Conservation (phyloP, 768 basidiomycete genomes). For the Steccherinum ochraceum region DNA sequence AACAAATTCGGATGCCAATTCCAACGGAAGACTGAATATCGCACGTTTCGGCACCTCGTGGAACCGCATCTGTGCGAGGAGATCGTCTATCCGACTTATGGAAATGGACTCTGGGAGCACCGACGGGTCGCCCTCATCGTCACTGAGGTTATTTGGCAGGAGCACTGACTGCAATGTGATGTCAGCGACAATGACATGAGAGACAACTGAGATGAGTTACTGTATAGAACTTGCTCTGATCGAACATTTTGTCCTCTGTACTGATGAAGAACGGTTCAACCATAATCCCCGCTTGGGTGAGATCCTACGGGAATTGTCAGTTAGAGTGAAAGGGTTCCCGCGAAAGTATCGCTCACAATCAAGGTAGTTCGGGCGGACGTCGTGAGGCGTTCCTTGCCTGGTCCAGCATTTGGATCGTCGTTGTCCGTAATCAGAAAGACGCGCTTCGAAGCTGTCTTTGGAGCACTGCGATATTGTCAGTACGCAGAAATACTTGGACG, state of each 20-base stretch:
- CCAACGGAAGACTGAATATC: slow-evolving; percentile 74
- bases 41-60: slow-evolving; percentile 81
- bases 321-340: background rate
- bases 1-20: slow-evolving; percentile 64
- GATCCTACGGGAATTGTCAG: slow-evolving; percentile 45
- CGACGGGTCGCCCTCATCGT: slow-evolving; percentile 40
- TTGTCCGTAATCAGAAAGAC: slow-evolving; percentile 92
- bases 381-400: slow-evolving; percentile 46
- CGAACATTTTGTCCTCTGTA: slow-evolving; percentile 59
- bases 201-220: slow-evolving; percentile 32
- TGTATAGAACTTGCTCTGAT: slow-evolving; percentile 70
- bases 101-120: slow-evolving; percentile 66
- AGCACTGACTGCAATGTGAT: slow-evolving; percentile 51
- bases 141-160: slow-evolving; percentile 40
- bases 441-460: slow-evolving; percentile 86
- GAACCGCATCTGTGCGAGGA: slow-evolving; percentile 74
- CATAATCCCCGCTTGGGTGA: slow-evolving; percentile 69
- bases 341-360: slow-evolving; percentile 35
- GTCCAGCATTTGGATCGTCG: slow-evolving; percentile 63
- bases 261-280: slow-evolving; percentile 90
- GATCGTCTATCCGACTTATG: slow-evolving; percentile 70
- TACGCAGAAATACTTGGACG: too few species aligned
- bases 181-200: background rate
- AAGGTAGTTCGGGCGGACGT: slow-evolving; percentile 70
- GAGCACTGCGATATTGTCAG: slow-evolving; percentile 67